These are phyloP conservation scores for Citrus sp. DNA, from an alignment of 345 rosid genomes.

Conservation along the genomic window DNA sequence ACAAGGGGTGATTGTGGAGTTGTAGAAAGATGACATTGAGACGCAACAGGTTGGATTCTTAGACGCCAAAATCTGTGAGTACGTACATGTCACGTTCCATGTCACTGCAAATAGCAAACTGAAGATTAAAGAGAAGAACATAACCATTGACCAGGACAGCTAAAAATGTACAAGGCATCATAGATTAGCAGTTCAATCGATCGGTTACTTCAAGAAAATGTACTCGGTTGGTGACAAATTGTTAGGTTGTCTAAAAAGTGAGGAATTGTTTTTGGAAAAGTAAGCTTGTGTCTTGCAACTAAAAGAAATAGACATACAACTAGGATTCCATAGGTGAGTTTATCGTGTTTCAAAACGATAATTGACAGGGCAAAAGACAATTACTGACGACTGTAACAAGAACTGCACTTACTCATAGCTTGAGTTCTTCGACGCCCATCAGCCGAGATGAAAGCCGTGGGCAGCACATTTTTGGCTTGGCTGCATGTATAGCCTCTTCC, in stretches of 20 bases:
- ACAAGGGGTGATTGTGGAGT: constrained; percentile 39
- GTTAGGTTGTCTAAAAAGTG: neutral
- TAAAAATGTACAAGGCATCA: neutral
- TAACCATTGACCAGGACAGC: neutral
- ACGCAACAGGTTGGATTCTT: constrained; percentile 45
- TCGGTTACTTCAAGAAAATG: neutral
- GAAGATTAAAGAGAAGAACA: neutral
- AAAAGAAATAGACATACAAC: neutral
- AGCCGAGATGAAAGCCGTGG: constrained; percentile 29
- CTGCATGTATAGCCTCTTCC: constrained; percentile 51
- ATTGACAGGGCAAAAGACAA: neutral
- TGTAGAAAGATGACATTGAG: constrained; percentile 52
- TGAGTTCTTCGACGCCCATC: constrained; percentile 34
- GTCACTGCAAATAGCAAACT: constrained; percentile 36
- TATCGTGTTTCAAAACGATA: neutral
- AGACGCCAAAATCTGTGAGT: constrained; percentile 39
- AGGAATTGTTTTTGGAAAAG: neutral
- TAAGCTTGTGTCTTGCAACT: neutral
- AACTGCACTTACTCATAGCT: constrained; percentile 30
- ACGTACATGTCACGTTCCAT: constrained; percentile 51
- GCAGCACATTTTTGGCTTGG: constrained; percentile 27
- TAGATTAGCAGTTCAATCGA: neutral
- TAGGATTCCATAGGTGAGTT: neutral
- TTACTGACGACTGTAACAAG: neutral
- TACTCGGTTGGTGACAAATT: too few species aligned